Evolutionary conservation across 192 early-diverging fungal genomes (phyloP), one percentile per base, ranked within the genome.

Genomic region (Gryganskiella cystojenkinii): DNA sequence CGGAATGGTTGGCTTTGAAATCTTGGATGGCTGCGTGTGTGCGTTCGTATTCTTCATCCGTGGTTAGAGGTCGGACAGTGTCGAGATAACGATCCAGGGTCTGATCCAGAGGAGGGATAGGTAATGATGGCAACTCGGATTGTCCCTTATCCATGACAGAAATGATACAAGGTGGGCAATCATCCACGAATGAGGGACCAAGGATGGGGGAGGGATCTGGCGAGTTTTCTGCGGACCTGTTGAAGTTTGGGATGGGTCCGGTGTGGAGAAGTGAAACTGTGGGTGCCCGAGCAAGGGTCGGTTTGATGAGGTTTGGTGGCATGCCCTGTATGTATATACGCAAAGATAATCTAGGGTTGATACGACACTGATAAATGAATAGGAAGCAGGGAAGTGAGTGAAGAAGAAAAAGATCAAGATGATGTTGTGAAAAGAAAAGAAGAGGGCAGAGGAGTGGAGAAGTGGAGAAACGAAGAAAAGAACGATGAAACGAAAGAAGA

Each of bases 41-140:
- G 24, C 55, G 33, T 28, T 82, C 72, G 58, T 82, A 86, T 47
- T 86, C 85, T 22, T 52, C 70, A 24, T 66, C 58, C 42, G 58
- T 51, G 11, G 62, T 59, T 67, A 88, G 67, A 11, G 86, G 84
- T 27, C 71, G 71, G 31, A 71, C 85, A 4, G 80, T 81, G 13
- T 75, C 64, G 3, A 76, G 64, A 55, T 86, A 88, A 2, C 81
- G 82, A 11, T 79, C 43, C 40, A 76, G 67, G 0, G 87, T 88
- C 71, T 86, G 81, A 6, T 79, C 56, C 30, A 88, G 82, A 47
- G 83, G 79, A 0, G 87, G 87, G 19, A 88, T 68, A 15, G 87
- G 87, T 17, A 88, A 74, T 25, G 65, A 73, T 15, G 66, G 71
- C 22, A 86, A 82, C 0, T 65, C 51, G 35, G 37, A 19, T 30